Percentiles rank a stretch among this genome's conserved stretches.
phyloP scores from a whole-genome alignment of 495 filamentous ascomycete genomes.

The Aspergillus kassunensis region DNA sequence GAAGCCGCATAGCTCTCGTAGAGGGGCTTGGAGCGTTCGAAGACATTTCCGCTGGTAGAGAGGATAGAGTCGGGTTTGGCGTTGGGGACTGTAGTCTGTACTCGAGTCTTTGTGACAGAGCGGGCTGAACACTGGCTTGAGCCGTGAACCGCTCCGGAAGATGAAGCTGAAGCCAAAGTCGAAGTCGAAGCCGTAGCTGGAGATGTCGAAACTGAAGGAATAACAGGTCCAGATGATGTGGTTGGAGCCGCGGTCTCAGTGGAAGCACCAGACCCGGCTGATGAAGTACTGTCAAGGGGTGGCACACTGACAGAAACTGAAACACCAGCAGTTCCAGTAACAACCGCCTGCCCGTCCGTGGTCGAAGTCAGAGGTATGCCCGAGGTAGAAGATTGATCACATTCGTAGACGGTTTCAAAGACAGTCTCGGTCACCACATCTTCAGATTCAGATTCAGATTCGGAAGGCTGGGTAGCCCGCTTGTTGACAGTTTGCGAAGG shows the following conservation, averaged over 20 bases:
- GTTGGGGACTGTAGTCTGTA: conserved; percentile 35
- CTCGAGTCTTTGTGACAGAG: conserved; percentile 30
- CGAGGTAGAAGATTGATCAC: conserved; percentile 1
- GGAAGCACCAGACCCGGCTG: background rate
- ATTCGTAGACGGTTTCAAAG: conserved; percentile 12
- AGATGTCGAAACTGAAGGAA: background rate
- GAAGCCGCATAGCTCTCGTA: conserved; percentile 51
- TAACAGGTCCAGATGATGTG: background rate
- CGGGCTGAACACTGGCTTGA: conserved; percentile 31
- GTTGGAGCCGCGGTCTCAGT: background rate
- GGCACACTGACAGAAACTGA: background rate
- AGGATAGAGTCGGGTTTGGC: conserved; percentile 40
- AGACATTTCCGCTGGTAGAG: conserved; percentile 46
- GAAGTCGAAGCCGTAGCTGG: background rate
- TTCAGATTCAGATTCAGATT: too few species aligned
- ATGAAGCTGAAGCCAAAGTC: background rate
- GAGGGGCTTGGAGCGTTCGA: conserved; percentile 63
- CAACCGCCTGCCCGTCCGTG: background rate
- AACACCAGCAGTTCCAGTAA: conserved; percentile 3
- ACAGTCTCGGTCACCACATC: conserved; percentile 31
- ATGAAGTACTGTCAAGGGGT: background rate
- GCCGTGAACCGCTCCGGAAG: conserved; percentile 15
- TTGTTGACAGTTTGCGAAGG: conserved; percentile 27
- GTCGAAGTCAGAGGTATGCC: background rate
- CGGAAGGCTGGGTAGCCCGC: conserved; percentile 18